Conservation (phyloP, 1,284 basidiomycete species). For the Agaricales sp. region DNA sequence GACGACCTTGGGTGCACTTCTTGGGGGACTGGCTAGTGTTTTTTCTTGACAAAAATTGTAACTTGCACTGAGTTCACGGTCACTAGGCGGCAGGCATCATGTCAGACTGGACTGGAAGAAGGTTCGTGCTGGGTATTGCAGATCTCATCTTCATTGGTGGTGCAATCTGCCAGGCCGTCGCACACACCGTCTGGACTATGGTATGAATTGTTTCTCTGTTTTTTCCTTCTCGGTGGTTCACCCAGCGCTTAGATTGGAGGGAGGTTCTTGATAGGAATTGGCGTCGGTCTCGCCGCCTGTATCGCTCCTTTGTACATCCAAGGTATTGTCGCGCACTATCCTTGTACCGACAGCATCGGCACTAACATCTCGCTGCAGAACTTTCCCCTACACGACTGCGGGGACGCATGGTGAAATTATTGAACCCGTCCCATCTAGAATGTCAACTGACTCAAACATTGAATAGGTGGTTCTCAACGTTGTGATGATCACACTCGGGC, state of each 20-base stretch:
- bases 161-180: slow-evolving; percentile 58
- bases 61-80: background rate
- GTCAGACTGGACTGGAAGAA: slow-evolving; percentile 66
- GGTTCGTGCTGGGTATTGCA: slow-evolving; percentile 57
- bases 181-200: slow-evolving; percentile 64
- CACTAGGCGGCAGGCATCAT: slow-evolving; percentile 48
- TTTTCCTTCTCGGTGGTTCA: background rate
- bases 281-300: slow-evolving; percentile 66
- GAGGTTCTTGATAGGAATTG: slow-evolving; percentile 65
- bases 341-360: background rate
- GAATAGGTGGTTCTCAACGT: slow-evolving; percentile 29
- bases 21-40: slow-evolving; percentile 48
- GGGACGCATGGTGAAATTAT: slow-evolving; percentile 67
- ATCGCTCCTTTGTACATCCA: slow-evolving; percentile 79
- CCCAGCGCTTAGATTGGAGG: slow-evolving; percentile 47
- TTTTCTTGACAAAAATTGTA: too few relatives aligned
- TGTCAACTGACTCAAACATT: slow-evolving; percentile 10
- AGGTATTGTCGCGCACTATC: background rate
- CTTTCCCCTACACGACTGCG: slow-evolving; percentile 67
- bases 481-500: slow-evolving; percentile 60
- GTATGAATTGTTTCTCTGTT: slow-evolving; percentile 21
- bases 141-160: slow-evolving; percentile 72
- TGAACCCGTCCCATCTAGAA: slow-evolving; percentile 22
- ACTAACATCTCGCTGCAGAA: slow-evolving; percentile 28
- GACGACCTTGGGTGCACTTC: slow-evolving; percentile 69